Evolutionary conservation across 768 basidiomycete species (phyloP).

Genomic region (Pholiota microspora): DNA sequence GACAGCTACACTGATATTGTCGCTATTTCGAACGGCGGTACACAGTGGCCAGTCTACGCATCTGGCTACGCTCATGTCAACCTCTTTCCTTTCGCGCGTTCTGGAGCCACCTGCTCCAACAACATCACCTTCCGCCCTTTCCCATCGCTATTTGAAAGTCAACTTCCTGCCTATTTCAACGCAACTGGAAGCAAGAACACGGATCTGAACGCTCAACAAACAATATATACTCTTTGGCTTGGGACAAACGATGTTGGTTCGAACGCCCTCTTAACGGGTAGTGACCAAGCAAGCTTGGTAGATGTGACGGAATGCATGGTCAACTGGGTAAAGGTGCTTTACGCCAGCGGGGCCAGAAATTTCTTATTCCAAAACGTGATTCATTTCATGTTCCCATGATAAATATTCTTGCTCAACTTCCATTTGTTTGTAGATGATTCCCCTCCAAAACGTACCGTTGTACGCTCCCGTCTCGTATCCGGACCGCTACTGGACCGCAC

Average conservation of each 20-base stretch:
- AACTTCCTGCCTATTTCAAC: constrained; percentile 51
- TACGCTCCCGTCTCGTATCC: constrained; percentile 48
- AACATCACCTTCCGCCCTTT: constrained; percentile 55
- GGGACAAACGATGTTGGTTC: constrained; percentile 66
- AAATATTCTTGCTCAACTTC: background rate
- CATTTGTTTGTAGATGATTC: constrained; percentile 45
- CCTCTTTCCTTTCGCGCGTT: constrained; percentile 55
- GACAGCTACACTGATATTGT: constrained; percentile 64
- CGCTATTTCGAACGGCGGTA: constrained; percentile 37
- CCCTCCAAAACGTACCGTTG: constrained; percentile 46
- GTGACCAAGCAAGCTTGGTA: constrained; percentile 51
- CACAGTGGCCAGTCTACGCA: constrained; percentile 61
- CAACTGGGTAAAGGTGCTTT: constrained; percentile 56
- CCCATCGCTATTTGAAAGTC: constrained; percentile 56
- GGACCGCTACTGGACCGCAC: constrained; percentile 46
- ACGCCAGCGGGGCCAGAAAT: constrained; percentile 59
- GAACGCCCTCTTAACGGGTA: constrained; percentile 51
- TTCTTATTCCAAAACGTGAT: constrained; percentile 70
- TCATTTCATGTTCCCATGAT: background rate
- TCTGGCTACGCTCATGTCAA: constrained; percentile 51
- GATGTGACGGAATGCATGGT: constrained; percentile 57
- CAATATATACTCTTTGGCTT: constrained; percentile 67
- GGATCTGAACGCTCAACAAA: constrained; percentile 39
- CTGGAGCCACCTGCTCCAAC: constrained; percentile 69
- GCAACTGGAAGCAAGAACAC: constrained; percentile 25